Evolutionary conservation across 2,329 filamentous ascomycete species (phyloP), one percentile per base, ranked within the genome.

Genomic region (Cadophora luteo-olivacea): DNA sequence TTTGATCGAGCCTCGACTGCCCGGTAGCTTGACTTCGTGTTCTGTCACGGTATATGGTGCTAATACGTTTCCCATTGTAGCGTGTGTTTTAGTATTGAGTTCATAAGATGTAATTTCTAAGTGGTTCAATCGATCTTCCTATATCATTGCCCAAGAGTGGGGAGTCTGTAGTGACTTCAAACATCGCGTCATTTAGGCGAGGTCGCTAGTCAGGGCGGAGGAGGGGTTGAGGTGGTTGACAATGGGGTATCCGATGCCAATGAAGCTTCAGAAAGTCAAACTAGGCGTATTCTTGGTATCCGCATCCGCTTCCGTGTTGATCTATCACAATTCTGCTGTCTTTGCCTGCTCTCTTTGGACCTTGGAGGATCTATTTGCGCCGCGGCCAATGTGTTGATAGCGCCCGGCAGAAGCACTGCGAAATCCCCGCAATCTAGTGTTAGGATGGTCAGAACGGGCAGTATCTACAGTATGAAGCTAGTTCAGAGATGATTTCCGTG

Each of bases 1-100:
- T 52, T 71, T 74, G 51, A 81, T 76, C 2, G 64, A 68, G 12
- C 79, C 79, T 54, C 55, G 61, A 9, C 33, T 54, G 6, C 74
- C 77, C 14, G 49, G 24, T 2, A 79, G 68, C 29, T 73, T 68
- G 14, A 79, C 63, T 14, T 75, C 69, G 41, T 73, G 62, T 14
- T 72, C 72, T 32, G 64, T 74, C 49, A 72, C 70, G 12, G 72
- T 67, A 66, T 79, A 77, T 14, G 76, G 51, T 9, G 66, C 66
- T 16, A 69, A 29, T 11, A 55, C 65, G 58, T 69, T 69, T 3
- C 67, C 67, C 67, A 69, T 66, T 32, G 19, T 8, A 19, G 19
- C 7, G 45, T n/a, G n/a, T 14, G 45, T 22, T 49, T n/a, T 22
- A 2, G 41, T 45, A 5, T 45, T 16, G 12, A 6, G 1, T 45